Conservation (phyloP, 2,329 filamentous ascomycete species). For the Colletotrichum horii region DNA sequence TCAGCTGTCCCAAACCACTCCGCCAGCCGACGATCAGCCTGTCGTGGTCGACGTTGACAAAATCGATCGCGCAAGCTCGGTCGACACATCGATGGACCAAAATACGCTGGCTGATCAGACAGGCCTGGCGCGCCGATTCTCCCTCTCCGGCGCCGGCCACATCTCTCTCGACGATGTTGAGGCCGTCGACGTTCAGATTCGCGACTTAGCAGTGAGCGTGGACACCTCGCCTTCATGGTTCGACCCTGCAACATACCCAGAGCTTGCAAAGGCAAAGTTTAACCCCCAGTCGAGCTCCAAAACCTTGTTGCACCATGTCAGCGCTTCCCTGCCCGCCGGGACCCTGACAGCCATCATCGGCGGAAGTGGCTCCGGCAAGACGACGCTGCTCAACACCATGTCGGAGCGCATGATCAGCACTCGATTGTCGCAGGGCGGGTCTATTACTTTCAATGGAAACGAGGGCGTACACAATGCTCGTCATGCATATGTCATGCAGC, state of each 20-base stretch:
- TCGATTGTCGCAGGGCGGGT: conserved; percentile 56
- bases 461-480: conserved; percentile 58
- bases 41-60: conserved; percentile 32
- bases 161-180: conserved; percentile 59
- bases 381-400: conserved; percentile 73
- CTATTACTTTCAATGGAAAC: conserved; percentile 65
- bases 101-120: conserved; percentile 14
- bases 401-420: conserved; percentile 70
- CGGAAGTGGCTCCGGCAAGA: conserved; percentile 76
- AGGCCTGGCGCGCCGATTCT: conserved; percentile 26
- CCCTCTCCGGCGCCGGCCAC: conserved; percentile 37
- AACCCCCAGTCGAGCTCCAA: conserved; percentile 46
- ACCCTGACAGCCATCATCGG: conserved; percentile 79
- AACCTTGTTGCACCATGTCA: conserved; percentile 66
- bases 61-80: conserved; percentile 35
- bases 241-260: conserved; percentile 51
- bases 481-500: conserved; percentile 77
- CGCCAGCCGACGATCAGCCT: background rate
- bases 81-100: conserved; percentile 33
- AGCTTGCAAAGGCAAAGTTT: conserved; percentile 41
- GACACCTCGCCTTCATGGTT: conserved; percentile 62
- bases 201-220: conserved; percentile 59
- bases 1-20: background rate
- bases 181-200: conserved; percentile 58
- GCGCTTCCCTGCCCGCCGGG: conserved; percentile 67